Evolutionary conservation across 2,329 filamentous ascomycete species (phyloP).

Genomic region (Lomentospora prolificans): DNA sequence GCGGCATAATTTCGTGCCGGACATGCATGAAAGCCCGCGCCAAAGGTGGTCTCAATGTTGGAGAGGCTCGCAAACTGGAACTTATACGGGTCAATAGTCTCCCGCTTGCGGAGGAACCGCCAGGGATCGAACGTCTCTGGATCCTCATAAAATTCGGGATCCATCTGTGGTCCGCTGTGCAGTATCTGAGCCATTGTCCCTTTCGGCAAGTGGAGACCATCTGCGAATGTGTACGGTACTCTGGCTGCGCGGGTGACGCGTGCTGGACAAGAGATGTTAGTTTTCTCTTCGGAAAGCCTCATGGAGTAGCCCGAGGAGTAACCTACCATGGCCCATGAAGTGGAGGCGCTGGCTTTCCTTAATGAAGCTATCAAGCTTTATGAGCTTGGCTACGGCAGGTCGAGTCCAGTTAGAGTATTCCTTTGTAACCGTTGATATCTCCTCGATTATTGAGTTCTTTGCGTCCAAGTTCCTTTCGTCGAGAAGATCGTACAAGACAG

Average conservation of each 20-base stretch:
- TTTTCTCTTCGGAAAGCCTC: background rate
- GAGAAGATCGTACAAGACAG: slow-evolving; percentile 2
- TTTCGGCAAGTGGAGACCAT: slow-evolving; percentile 16
- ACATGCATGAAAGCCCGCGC: slow-evolving; percentile 28
- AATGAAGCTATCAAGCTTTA: slow-evolving; percentile 30
- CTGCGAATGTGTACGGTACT: slow-evolving; percentile 5
- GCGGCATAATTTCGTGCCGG: slow-evolving; percentile 29
- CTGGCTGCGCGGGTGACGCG: slow-evolving; percentile 5
- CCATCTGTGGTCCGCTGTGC: slow-evolving; percentile 13
- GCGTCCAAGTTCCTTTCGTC: background rate
- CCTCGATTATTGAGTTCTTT: slow-evolving; percentile 4
- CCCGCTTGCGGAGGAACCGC: slow-evolving; percentile 18
- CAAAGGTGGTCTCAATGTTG: slow-evolving; percentile 22
- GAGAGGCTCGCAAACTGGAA: slow-evolving; percentile 24
- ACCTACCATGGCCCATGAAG: slow-evolving; percentile 5
- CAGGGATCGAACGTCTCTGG: slow-evolving; percentile 16
- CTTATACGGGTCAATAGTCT: slow-evolving; percentile 8
- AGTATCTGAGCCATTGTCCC: slow-evolving; percentile 12
- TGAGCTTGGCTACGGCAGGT: slow-evolving; percentile 25
- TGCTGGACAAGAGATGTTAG: background rate
- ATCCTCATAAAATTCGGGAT: slow-evolving; percentile 14
- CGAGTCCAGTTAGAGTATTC: slow-evolving; percentile 18
- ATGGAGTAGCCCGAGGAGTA: background rate
- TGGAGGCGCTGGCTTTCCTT: slow-evolving; percentile 26
- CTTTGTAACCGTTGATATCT: background rate